phyloP scores from a whole-genome alignment of 108 stramenopile species.

The Mayamaea pseudoterrestris region DNA sequence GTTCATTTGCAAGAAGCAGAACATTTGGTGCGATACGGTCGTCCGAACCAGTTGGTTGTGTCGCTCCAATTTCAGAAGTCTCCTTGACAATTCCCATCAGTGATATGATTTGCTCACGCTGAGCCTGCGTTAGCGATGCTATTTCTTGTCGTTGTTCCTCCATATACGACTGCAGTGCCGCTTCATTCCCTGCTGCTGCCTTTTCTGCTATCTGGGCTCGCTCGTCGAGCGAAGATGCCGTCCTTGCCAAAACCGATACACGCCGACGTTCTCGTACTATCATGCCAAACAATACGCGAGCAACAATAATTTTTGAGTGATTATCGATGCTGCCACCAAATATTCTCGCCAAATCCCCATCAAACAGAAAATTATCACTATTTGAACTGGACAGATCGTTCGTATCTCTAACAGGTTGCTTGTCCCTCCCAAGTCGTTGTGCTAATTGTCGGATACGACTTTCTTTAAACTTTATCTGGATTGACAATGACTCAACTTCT shows the following conservation, averaged over 20 bases:
- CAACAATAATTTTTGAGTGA: conserved; percentile 4
- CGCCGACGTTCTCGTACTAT: conserved; percentile 49
- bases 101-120: conserved; percentile 51
- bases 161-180: conserved; percentile 32
- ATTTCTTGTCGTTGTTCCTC: conserved; percentile 34
- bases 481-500: conserved; percentile 18
- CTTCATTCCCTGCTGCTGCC: conserved; percentile 23
- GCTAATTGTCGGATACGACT: conserved; percentile 47
- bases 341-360: conserved; percentile 20
- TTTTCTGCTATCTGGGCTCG: conserved; percentile 25
- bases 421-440: conserved; percentile 22
- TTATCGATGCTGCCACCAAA: conserved; percentile 8
- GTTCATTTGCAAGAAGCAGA: conserved; percentile 43
- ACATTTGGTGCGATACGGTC: conserved; percentile 25
- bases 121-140: conserved; percentile 25
- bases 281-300: conserved; percentile 60
- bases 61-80: neutral
- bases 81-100: conserved; percentile 48
- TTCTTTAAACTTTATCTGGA: conserved; percentile 40
- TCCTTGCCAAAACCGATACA: conserved; percentile 30
- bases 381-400: neutral
- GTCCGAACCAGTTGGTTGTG: too few relatives aligned
- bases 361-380: conserved; percentile 24
- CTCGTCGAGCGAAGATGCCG: conserved; percentile 41
- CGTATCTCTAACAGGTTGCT: too few relatives aligned